A percentile compares a stretch with the other conserved stretches of the same genome.
Evolutionary conservation across 257 asterid genomes (phyloP).

Genomic region (Nicotiana tabacum): DNA sequence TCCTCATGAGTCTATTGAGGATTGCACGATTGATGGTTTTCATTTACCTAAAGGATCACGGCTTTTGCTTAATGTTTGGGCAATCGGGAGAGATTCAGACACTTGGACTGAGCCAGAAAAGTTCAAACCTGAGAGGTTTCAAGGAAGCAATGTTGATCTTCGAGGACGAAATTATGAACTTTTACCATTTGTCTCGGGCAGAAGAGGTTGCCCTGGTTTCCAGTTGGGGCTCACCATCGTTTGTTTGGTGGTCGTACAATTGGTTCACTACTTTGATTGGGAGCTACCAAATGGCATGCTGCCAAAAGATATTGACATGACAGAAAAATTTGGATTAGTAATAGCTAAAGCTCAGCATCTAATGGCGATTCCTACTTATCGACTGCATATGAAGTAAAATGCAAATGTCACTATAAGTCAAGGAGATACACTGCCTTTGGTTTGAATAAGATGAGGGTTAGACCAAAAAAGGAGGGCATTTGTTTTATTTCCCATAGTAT

Average conservation of each 20-base stretch:
- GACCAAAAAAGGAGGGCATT: not conserved
- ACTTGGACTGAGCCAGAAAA: slow-evolving; percentile 19
- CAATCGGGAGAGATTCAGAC: slow-evolving; percentile 17
- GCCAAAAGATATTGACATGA: slow-evolving; percentile 1
- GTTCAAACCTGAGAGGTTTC: slow-evolving; percentile 20
- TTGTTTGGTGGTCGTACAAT: not conserved
- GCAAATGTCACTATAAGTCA: not conserved
- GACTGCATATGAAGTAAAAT: slow-evolving; percentile 9
- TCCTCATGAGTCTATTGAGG: slow-evolving; percentile 20
- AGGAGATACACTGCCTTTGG: not conserved
- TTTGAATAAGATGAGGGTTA: not conserved
- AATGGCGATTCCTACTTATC: slow-evolving; percentile 19
- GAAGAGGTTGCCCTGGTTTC: slow-evolving; percentile 15
- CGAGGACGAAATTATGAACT: slow-evolving; percentile 16
- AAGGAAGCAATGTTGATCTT: not conserved
- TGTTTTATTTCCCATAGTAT: not conserved
- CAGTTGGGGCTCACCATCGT: slow-evolving; percentile 5
- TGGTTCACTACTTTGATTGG: slow-evolving; percentile 20
- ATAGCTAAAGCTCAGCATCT: not conserved
- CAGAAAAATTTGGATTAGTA: slow-evolving; percentile 2
- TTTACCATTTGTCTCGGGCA: slow-evolving; percentile 20
- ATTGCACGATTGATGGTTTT: slow-evolving; percentile 24
- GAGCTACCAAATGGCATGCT: slow-evolving; percentile 2
- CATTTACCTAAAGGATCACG: slow-evolving; percentile 12
- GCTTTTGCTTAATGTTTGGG: slow-evolving; percentile 8